Base-by-base conservation (phyloP, 352 stramenopile genomes). In the Phytophthora citricola region DNA sequence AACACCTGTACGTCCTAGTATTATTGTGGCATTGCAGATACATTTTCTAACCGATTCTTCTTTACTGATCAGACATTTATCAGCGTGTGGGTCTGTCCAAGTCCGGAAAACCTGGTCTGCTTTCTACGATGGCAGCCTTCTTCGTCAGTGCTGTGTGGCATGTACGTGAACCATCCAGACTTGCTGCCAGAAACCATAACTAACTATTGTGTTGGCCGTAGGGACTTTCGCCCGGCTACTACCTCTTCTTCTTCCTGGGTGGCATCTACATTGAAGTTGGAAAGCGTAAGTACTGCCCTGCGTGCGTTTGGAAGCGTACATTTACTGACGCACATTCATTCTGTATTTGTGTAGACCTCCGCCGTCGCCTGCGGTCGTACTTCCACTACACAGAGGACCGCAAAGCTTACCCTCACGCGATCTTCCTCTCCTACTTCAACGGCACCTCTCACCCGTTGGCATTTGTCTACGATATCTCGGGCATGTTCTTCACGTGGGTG, bases 371-470 rank as follows among this genome's bases (percentile, higher is more conserved):
- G 14, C 81, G 88, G 27, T 66, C 83, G 34, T 91, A 79, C 62
- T 95, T 95, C 66, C 88, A 95, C 75, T 94, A 94, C 79, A 93
- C 81, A 22, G 88, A 94, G 41, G 88, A 93, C 63, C 88, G 88
- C 60, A 73, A 76, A 40, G 85, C 87, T 50, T 78, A 94, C 59
- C 78, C 88, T 32, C 87, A 93, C 54, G 72, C 81, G 17, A 90
- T 94, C 44, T 95, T 94, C 71, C 58, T 92, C 31, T 90, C 77
- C 45, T 94, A 93, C 71, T 91, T 89, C 52, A 75, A 90, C 59
- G 79, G 83, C 34, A 83, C 86, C 10, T 87, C 76, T 17, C 83
- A 92, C 65, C 85, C 84, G 27, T 68, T 95, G 36, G 88, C 88
- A 14, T 77, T 94, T 52, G 58, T 93, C 26, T 95, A 94, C 78